Evolutionary conservation across 2,329 filamentous ascomycete species (phyloP).

Genomic region (Fusarium fujikuroi): DNA sequence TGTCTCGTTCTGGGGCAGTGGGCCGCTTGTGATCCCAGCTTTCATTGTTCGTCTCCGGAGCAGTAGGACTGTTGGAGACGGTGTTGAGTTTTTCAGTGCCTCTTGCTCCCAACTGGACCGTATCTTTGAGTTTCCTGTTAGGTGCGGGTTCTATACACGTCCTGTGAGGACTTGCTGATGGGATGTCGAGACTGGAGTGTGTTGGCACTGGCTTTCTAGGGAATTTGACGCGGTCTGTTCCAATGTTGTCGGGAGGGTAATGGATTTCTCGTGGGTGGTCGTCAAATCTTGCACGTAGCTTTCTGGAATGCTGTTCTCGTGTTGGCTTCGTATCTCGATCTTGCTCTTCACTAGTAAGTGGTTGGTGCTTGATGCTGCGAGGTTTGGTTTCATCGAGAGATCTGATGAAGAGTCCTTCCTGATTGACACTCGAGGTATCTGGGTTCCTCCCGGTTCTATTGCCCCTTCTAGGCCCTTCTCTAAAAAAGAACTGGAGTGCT

Average conservation of each 20-base stretch:
- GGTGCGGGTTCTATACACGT: constrained; percentile 25
- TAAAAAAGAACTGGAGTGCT: constrained; percentile 52
- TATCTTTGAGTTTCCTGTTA: neutral
- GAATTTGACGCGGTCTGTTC: neutral
- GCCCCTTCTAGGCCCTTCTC: constrained; percentile 35
- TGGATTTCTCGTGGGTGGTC: constrained; percentile 16
- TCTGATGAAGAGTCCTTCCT: constrained; percentile 8
- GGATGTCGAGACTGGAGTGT: neutral
- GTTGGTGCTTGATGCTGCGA: constrained; percentile 3
- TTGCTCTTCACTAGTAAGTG: constrained; percentile 9
- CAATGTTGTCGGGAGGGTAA: constrained; percentile 1
- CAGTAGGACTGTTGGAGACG: neutral
- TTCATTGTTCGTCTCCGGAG: constrained; percentile 1
- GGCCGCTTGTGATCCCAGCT: constrained; percentile 2
- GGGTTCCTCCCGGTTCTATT: constrained; percentile 23
- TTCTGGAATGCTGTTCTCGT: neutral
- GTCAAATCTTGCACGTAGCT: constrained; percentile 25
- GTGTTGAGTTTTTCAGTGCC: neutral
- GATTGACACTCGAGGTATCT: constrained; percentile 3
- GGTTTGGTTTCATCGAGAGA: neutral
- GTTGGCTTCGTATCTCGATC: neutral
- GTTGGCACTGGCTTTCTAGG: constrained; percentile 16
- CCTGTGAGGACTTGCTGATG: neutral
- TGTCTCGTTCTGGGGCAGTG: constrained; percentile 6
- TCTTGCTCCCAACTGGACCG: neutral